Evolutionary conservation across 1,139 yeast species (phyloP).

Genomic region (Debaryomycetaceae sp.): DNA sequence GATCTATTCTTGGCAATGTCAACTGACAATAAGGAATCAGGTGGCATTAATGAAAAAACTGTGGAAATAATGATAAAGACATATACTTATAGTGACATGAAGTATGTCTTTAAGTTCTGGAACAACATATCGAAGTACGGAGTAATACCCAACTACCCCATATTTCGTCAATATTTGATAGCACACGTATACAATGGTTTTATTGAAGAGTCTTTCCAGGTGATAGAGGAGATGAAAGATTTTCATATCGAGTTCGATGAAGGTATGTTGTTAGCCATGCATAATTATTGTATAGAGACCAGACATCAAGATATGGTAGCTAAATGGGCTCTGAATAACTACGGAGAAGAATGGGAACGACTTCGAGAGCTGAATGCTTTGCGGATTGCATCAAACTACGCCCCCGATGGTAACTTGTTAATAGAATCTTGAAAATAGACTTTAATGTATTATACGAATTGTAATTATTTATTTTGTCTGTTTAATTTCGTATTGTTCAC

Average conservation of each 20-base stretch:
- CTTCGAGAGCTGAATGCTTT: conserved; percentile 36
- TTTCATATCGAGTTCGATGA: conserved; percentile 48
- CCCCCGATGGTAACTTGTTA: conserved; percentile 23
- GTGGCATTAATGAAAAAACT: conserved; percentile 66
- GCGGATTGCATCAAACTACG: conserved; percentile 31
- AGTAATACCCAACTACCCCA: conserved; percentile 52
- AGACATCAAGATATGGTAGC: conserved; percentile 46
- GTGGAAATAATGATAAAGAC: conserved; percentile 71
- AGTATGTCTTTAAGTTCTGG: conserved; percentile 65
- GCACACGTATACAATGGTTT: conserved; percentile 74
- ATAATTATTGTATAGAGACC: conserved; percentile 58
- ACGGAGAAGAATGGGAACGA: conserved; percentile 48
- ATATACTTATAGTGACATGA: conserved; percentile 55
- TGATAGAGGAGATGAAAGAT: conserved; percentile 49
- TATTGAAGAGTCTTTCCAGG: conserved; percentile 53
- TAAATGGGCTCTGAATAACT: conserved; percentile 49
- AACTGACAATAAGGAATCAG: conserved; percentile 44
- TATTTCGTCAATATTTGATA: conserved; percentile 61
- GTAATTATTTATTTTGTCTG: neutral
- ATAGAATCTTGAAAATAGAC: conserved; percentile 5
- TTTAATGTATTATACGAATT: conserved; percentile 1
- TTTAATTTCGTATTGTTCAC: conserved; percentile 56
- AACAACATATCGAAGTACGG: conserved; percentile 53
- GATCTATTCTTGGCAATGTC: conserved; percentile 61
- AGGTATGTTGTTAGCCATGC: conserved; percentile 53